Conservation (phyloP, 2,329 filamentous ascomycete genomes). For the Teratosphaeria gauchensis region DNA sequence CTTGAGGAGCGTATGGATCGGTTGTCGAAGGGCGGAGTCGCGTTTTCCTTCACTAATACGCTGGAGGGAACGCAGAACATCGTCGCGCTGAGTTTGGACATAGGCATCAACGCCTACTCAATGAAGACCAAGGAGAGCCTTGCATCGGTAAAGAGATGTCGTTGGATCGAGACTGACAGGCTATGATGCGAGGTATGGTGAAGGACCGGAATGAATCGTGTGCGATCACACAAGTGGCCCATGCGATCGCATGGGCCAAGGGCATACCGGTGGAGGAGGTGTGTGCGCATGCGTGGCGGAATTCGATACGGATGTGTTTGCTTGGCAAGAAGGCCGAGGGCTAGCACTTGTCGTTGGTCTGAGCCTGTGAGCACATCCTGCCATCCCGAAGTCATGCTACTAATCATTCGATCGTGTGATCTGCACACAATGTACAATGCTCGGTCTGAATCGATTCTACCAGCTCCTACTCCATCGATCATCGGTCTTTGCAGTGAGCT, state of each 20-base stretch:
- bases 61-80: conserved; percentile 73
- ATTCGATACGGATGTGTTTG: conserved; percentile 71
- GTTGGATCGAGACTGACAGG: conserved; percentile 92
- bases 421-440: not conserved
- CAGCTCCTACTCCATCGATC: too few species aligned
- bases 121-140: conserved; percentile 92
- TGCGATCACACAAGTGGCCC: conserved; percentile 76
- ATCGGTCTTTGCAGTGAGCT: too few species aligned
- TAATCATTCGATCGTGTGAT: not conserved
- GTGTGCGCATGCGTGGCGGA: conserved; percentile 72
- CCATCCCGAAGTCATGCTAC: not conserved
- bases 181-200: conserved; percentile 94
- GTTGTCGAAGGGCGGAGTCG: conserved; percentile 64
- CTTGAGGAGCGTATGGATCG: conserved; percentile 45
- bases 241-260: conserved; percentile 79
- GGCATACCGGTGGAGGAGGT: conserved; percentile 70
- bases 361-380: not conserved
- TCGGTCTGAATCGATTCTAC: too few species aligned
- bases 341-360: not conserved
- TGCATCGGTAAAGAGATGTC: conserved; percentile 71
- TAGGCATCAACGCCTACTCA: conserved; percentile 94
- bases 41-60: conserved; percentile 91
- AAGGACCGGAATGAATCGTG: conserved; percentile 94
- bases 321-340: conserved; percentile 43
- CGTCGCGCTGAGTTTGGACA: conserved; percentile 70